Conservation (phyloP, 75 land plant species). For the Selaginella moellendorffii region DNA sequence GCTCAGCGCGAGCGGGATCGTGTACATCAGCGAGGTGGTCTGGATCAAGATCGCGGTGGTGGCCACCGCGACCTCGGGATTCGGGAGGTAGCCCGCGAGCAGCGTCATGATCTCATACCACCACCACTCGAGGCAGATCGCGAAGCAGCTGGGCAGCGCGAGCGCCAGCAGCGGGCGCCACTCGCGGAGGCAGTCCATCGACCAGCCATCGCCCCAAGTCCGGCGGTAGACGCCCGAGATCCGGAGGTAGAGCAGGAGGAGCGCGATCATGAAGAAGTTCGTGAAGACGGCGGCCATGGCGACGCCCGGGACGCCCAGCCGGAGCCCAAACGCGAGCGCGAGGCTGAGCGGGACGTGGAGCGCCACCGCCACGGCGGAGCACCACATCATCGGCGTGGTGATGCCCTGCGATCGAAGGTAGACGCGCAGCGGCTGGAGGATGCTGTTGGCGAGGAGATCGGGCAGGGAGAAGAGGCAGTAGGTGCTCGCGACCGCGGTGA, state of each 20-base stretch:
- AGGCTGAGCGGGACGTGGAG: constrained; percentile 66
- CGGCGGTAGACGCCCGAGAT: constrained; percentile 32
- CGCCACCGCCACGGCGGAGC: constrained; percentile 54
- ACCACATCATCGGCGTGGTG: constrained; percentile 74
- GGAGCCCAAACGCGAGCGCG: constrained; percentile 37
- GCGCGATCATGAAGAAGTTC: constrained; percentile 55
- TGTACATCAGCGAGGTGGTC: constrained; percentile 71
- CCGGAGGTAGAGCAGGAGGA: constrained; percentile 41
- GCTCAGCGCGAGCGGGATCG: constrained; percentile 46
- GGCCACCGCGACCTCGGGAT: constrained; percentile 43
- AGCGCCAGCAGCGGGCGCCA: constrained; percentile 24
- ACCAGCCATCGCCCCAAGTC: constrained; percentile 42
- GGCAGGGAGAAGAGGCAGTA: constrained; percentile 70
- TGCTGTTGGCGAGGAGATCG: constrained; percentile 61
- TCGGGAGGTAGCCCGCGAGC: constrained; percentile 52
- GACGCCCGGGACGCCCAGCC: constrained; percentile 68
- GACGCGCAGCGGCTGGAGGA: constrained; percentile 69
- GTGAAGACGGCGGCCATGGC: constrained; percentile 71
- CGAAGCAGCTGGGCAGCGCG: constrained; percentile 57
- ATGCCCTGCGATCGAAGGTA: constrained; percentile 56
- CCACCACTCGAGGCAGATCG: constrained; percentile 80
- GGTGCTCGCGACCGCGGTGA: constrained; percentile 54
- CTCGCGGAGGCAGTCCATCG: constrained; percentile 9
- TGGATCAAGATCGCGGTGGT: constrained; percentile 63
- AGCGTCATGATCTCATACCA: constrained; percentile 92